Conservation (phyloP, 805 yeast species). For the Wickerhamiella lipophila region DNA sequence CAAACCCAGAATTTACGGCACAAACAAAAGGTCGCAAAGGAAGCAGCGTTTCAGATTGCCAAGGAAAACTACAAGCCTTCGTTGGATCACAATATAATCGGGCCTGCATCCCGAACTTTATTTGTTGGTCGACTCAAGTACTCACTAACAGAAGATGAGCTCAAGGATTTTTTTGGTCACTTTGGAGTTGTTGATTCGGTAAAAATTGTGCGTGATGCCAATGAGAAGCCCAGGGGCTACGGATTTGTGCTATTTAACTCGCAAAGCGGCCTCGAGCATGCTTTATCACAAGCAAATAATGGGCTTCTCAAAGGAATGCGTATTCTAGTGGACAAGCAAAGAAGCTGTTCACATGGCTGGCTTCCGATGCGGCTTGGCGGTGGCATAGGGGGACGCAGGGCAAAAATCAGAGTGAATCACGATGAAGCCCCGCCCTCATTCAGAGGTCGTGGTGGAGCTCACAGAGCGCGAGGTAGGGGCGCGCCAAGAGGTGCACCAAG, state of each 20-base stretch:
- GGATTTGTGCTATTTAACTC: conserved; percentile 64
- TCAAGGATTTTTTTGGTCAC: conserved; percentile 45
- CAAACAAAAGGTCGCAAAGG: conserved; percentile 29
- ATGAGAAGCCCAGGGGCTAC: conserved; percentile 60
- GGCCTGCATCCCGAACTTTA: conserved; percentile 68
- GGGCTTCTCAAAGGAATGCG: conserved; percentile 39
- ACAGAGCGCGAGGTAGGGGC: neutral
- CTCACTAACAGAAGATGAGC: conserved; percentile 49
- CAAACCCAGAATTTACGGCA: conserved; percentile 6
- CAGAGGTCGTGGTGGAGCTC: neutral
- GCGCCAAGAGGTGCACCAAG: conserved; percentile 21
- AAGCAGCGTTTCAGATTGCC: conserved; percentile 16
- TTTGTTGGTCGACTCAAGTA: conserved; percentile 67
- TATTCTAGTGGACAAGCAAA: conserved; percentile 33
- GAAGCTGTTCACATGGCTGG: conserved; percentile 31
- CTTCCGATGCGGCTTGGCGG: conserved; percentile 54
- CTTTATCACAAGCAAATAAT: conserved; percentile 48
- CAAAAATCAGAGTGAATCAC: neutral
- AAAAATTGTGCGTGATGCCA: conserved; percentile 43
- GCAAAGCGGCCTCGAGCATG: conserved; percentile 47
- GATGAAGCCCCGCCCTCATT: neutral
- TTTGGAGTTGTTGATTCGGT: conserved; percentile 61
- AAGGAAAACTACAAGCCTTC: conserved; percentile 39
- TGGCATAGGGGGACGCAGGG: conserved; percentile 69
- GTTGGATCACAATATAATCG: conserved; percentile 42